Percentiles rank a stretch among this genome's conserved stretches.
phyloP scores from a whole-genome alignment of 208 protist genomes.

The Trypanosoma boissoni region DNA sequence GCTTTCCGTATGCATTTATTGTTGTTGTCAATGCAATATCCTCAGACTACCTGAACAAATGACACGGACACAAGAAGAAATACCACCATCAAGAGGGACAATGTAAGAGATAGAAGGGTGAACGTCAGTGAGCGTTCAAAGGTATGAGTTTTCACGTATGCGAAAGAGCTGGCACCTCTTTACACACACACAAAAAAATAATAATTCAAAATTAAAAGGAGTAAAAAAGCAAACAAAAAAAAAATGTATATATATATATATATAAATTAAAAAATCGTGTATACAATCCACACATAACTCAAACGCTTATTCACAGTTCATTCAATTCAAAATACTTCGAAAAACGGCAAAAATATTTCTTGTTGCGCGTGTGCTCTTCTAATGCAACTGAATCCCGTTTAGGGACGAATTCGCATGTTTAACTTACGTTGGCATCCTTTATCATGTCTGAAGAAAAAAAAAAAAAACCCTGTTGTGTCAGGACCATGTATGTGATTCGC shows the following conservation, averaged over 20 bases:
- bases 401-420: neutral
- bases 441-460: neutral
- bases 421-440: neutral
- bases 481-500: neutral
- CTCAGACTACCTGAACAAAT: too few relatives aligned
- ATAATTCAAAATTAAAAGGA: slow-evolving; percentile 4
- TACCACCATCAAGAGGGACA: neutral
- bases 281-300: too few relatives aligned
- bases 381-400: too few relatives aligned
- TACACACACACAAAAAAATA: slow-evolving; percentile 8
- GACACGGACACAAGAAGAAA: neutral
- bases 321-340: too few relatives aligned
- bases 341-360: too few relatives aligned
- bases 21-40: too few relatives aligned
- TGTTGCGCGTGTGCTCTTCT: too few relatives aligned
- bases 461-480: neutral
- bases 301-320: too few relatives aligned
- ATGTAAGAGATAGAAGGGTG: neutral
- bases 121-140: too few relatives aligned
- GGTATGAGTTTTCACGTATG: neutral
- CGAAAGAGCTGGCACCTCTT: too few relatives aligned
- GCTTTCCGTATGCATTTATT: slow-evolving; percentile 15
- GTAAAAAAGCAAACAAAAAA: slow-evolving; percentile 4
- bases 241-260: slow-evolving; percentile 1
- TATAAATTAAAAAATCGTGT: neutral